Percentiles rank a stretch among this genome's conserved stretches.
Conservation (phyloP, 257 asterid genomes). For the Plantago ovata region DNA sequence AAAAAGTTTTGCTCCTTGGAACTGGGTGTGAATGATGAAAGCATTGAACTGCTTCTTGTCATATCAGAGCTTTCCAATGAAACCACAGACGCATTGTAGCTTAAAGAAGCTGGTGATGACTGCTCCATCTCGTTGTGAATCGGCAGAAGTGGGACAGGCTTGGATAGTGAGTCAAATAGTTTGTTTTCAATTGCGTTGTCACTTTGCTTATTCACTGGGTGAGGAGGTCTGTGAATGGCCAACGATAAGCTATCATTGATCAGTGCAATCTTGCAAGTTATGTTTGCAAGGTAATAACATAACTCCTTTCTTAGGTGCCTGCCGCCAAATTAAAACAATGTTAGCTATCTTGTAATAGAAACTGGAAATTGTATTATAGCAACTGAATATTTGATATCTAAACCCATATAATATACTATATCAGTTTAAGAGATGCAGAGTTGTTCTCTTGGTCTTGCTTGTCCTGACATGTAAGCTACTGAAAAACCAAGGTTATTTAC, state of each 20-base stretch:
- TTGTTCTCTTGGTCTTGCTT: too few relatives aligned
- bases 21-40: slow-evolving; percentile 21
- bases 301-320: slow-evolving; percentile 69
- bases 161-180: slow-evolving; percentile 46
- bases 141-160: slow-evolving; percentile 42
- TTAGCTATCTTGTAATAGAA: slow-evolving; percentile 7
- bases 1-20: slow-evolving; percentile 33
- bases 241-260: slow-evolving; percentile 47
- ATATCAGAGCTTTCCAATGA: slow-evolving; percentile 40
- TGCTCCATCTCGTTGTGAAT: slow-evolving; percentile 32
- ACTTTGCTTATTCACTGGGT: slow-evolving; percentile 29
- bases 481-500: too few relatives aligned
- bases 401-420: too few relatives aligned
- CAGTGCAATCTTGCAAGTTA: slow-evolving; percentile 69
- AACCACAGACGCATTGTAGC: slow-evolving; percentile 23
- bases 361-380: not conserved
- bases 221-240: slow-evolving; percentile 31
- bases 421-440: too few relatives aligned
- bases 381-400: not conserved
- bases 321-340: slow-evolving; percentile 30
- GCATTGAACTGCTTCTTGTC: slow-evolving; percentile 20
- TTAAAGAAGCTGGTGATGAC: slow-evolving; percentile 24
- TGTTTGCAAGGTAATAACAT: slow-evolving; percentile 55
- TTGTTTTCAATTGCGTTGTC: slow-evolving; percentile 31
- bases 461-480: too few relatives aligned